Conservation (phyloP, 2,329 filamentous ascomycete genomes). For the Tolypocladium cylindrosporum region DNA sequence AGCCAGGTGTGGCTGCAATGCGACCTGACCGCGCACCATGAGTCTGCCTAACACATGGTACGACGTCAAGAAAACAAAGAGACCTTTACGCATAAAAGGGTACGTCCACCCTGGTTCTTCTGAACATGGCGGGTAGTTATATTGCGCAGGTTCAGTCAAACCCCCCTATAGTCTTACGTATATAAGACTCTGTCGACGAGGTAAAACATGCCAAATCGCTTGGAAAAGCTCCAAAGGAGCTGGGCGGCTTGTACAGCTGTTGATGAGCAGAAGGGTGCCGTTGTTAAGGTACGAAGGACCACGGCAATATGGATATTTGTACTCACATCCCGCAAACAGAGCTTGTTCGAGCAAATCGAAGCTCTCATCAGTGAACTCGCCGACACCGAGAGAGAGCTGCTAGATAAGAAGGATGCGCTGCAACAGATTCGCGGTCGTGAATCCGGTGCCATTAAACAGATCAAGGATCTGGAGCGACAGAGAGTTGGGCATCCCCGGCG, state of each 20-base stretch:
- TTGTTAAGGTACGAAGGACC: not conserved
- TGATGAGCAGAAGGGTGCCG: not conserved
- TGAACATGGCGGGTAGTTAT: too few relatives aligned
- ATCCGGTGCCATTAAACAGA: not conserved
- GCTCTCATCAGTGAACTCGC: not conserved
- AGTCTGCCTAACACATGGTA: not conserved
- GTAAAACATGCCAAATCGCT: not conserved
- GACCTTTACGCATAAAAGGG: too few relatives aligned
- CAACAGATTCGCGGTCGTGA: not conserved
- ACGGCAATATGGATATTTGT: not conserved
- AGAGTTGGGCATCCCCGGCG: not conserved
- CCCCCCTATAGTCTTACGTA: too few relatives aligned
- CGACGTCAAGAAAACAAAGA: not conserved
- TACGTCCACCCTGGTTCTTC: too few relatives aligned
- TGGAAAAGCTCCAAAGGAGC: not conserved
- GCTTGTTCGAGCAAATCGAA: not conserved
- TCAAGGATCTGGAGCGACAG: not conserved
- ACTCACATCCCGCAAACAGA: not conserved
- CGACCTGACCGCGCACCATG: not conserved
- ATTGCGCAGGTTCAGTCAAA: too few relatives aligned
- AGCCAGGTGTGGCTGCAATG: not conserved
- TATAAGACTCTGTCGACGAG: not conserved
- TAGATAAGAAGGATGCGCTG: not conserved
- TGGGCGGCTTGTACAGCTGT: not conserved
- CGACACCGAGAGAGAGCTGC: not conserved